Evolutionary conservation across 176 grass and related monocot genomes (phyloP).

Genomic region (Elymus sibiricus): DNA sequence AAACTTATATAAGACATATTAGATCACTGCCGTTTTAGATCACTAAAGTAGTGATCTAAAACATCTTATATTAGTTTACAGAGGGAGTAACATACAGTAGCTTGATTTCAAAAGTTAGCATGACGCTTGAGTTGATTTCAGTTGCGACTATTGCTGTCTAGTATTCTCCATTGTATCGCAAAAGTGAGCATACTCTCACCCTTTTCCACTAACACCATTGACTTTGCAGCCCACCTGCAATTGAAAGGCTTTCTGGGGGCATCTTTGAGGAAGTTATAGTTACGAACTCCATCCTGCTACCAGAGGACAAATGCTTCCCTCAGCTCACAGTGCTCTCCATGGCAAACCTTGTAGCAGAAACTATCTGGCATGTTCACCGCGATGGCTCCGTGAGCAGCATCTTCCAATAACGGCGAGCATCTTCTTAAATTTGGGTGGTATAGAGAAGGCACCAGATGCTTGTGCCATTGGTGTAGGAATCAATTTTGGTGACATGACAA

Average conservation of each 20-base stretch:
- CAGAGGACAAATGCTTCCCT: conserved; percentile 62
- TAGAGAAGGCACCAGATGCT: conserved; percentile 29
- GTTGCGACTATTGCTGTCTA: neutral
- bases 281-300: conserved; percentile 79
- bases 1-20: too few species aligned
- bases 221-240: conserved; percentile 52
- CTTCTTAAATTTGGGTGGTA: neutral
- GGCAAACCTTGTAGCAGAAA: conserved; percentile 89
- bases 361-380: conserved; percentile 78
- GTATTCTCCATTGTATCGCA: neutral
- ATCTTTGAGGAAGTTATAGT: conserved; percentile 95
- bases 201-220: neutral
- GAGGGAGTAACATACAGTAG: neutral
- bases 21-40: too few species aligned
- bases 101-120: neutral
- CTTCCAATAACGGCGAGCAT: conserved; percentile 38
- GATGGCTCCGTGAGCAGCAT: conserved; percentile 78
- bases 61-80: too few species aligned
- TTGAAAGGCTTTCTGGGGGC: conserved; percentile 82
- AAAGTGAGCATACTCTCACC: neutral
- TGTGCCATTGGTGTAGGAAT: conserved; percentile 1
- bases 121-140: neutral
- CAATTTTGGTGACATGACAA: conserved; percentile 32
- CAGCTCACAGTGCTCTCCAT: conserved; percentile 89
- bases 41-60: too few species aligned